Evolutionary conservation across 495 filamentous ascomycete species (phyloP), one percentile per base, ranked within the genome.

Genomic region (Penicillium coprophilum): DNA sequence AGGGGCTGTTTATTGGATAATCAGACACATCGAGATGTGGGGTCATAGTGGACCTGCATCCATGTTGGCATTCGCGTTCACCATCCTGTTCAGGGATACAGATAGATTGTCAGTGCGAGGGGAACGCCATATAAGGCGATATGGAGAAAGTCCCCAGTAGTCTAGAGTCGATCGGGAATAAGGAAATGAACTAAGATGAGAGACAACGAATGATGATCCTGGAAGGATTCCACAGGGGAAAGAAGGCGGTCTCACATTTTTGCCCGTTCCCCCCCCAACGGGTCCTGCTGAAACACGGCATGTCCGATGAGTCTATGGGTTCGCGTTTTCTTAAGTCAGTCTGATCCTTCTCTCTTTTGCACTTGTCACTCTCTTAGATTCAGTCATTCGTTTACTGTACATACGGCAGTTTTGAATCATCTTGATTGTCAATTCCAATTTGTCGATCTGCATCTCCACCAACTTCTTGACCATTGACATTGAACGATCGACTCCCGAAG

Each of bases 221-320:
- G 40, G 30, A 40, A 32, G 40, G 24, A 34, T 46, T 40, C 46
- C 41, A 55, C 28, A 32, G 20, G 55, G 55, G 41, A 20, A 40
- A 45, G 28, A 46, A 57, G 64, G 63, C 48, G 46, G 64, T 66
- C 64, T 67, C 64, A 67, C 64, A 67, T 67, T 67, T 62, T 60
- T 62, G 19, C 20, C 23, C 15, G 30, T 46, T 47, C 47, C 17
- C 46, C 46, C 49, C 36, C 48, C 45, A 61, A 61, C 60, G 44
- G 53, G 39, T 12, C 15, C 44, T 57, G 59, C 43, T 66, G 60
- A 66, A 63, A 67, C 61, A 58, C 54, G 46, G 50, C 57, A 38
- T 24, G 32, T 17, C 19, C n/a, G 27, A 41, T 38, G 34, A 24
- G 8, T 53, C 20, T 20, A 23, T 21, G 10, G 39, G 1, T 6